Evolutionary conservation across 352 stramenopile genomes (phyloP).

Genomic region (Vaucheria bursata): DNA sequence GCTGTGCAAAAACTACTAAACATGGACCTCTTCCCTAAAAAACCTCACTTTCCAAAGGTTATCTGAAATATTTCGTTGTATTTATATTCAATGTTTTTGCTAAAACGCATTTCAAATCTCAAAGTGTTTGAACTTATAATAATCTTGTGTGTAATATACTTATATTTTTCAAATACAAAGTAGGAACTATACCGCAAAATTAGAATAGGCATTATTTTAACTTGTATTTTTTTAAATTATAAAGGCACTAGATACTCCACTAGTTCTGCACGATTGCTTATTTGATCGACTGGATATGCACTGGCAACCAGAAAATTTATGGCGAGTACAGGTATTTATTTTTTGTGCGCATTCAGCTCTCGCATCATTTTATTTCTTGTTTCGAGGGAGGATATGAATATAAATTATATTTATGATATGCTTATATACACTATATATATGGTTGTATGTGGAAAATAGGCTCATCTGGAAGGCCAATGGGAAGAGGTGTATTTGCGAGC

Average conservation of each 20-base stretch:
- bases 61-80: too few species aligned
- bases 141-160: too few species aligned
- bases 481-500: constrained; percentile 23
- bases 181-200: too few species aligned
- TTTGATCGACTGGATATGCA: constrained; percentile 75
- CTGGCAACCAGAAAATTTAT: constrained; percentile 43
- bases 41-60: constrained; percentile 13
- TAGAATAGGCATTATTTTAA: too few species aligned
- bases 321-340: constrained; percentile 9
- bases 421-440: background rate
- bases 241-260: constrained; percentile 72
- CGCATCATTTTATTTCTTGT: too few species aligned
- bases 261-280: constrained; percentile 93
- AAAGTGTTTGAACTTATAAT: too few species aligned
- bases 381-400: too few species aligned
- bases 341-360: background rate
- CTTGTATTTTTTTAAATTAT: too few species aligned
- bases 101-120: too few species aligned
- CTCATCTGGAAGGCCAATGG: constrained; percentile 37
- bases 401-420: background rate
- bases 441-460: constrained; percentile 5
- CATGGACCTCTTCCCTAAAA: constrained; percentile 68
- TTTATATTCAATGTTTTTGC: too few species aligned
- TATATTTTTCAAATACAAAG: too few species aligned
- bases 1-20: constrained; percentile 81